Percentiles rank a stretch among this genome's conserved stretches.
Conservation (phyloP, 441 rosid species). For the Breynia disticha region DNA sequence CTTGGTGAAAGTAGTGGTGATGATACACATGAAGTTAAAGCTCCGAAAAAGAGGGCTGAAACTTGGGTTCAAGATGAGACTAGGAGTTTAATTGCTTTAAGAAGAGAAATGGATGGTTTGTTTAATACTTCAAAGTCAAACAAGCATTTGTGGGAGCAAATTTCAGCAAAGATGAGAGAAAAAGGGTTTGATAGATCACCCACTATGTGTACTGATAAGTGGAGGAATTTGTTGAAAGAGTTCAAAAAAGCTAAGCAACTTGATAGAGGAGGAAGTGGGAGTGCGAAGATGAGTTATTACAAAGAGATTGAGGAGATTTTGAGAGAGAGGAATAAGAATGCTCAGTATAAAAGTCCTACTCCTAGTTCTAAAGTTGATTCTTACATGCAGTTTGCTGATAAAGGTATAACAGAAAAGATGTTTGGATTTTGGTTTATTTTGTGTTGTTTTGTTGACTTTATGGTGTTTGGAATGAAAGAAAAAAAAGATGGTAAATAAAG, state of each 20-base stretch:
- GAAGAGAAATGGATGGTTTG: conserved; percentile 74
- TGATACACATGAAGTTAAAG: conserved; percentile 66
- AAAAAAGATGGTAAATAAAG: not conserved
- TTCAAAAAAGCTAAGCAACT: conserved; percentile 78
- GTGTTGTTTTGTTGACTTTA: not conserved
- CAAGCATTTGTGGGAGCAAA: conserved; percentile 96
- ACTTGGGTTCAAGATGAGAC: conserved; percentile 98
- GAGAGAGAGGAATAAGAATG: conserved; percentile 56
- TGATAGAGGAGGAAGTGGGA: conserved; percentile 61
- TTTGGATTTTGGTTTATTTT: not conserved
- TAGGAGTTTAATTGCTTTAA: conserved; percentile 53
- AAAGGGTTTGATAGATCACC: conserved; percentile 95
- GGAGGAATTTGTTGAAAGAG: conserved; percentile 95
- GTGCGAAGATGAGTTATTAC: conserved; percentile 69
- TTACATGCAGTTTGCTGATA: conserved; percentile 54
- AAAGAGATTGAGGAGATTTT: conserved; percentile 85
- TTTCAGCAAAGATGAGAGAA: conserved; percentile 78
- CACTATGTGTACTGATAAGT: conserved; percentile 96
- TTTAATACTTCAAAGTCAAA: conserved; percentile 94
- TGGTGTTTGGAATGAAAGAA: not conserved
- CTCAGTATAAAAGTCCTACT: conserved; percentile 45
- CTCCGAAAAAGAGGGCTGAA: conserved; percentile 94
- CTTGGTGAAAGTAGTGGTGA: conserved; percentile 70
- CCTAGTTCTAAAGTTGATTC: conserved; percentile 62
- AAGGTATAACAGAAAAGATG: conserved; percentile 32